A percentile compares a stretch with the other conserved stretches of the same genome.
Evolutionary conservation across 345 rosid species (phyloP).

Genomic region (Raphanus sativus): DNA sequence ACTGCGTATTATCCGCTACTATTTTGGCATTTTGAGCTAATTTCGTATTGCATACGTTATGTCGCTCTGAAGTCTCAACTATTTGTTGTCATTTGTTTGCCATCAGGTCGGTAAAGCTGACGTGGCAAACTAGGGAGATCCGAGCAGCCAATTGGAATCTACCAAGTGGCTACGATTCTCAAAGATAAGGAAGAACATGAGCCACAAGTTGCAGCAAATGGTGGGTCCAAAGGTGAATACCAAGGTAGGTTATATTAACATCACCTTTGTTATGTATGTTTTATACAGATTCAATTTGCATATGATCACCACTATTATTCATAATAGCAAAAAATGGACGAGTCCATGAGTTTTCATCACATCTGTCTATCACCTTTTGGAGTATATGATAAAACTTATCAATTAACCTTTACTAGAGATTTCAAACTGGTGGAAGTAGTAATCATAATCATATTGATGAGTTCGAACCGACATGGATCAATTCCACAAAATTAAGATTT

Average conservation of each 20-base stretch:
- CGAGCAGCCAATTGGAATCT: constrained; percentile 11
- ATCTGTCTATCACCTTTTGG: constrained; percentile 9
- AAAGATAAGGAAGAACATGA: constrained; percentile 22
- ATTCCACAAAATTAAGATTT: neutral
- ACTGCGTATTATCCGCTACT: neutral
- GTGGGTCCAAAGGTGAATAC: constrained; percentile 24
- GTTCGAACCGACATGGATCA: neutral
- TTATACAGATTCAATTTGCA: constrained; percentile 30
- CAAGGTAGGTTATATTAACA: constrained; percentile 7
- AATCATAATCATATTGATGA: neutral
- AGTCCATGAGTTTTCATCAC: constrained; percentile 13
- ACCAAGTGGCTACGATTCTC: constrained; percentile 4
- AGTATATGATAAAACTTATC: constrained; percentile 20
- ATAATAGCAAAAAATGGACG: constrained; percentile 12
- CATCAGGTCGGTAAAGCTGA: constrained; percentile 26
- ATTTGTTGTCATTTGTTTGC: neutral
- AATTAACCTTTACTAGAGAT: neutral
- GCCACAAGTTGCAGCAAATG: constrained; percentile 26
- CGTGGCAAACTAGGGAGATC: constrained; percentile 16
- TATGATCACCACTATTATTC: constrained; percentile 21
- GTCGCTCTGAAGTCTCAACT: neutral
- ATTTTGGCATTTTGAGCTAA: no score
- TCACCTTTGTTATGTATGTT: constrained; percentile 2
- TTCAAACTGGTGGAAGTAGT: neutral
- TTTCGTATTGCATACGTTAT: no score